A percentile compares a stretch with the other conserved stretches of the same genome.
These are phyloP conservation scores for Conoideocrella luteorostrata DNA, from an alignment of 2,329 filamentous ascomycete species.

Conservation along the genomic window DNA sequence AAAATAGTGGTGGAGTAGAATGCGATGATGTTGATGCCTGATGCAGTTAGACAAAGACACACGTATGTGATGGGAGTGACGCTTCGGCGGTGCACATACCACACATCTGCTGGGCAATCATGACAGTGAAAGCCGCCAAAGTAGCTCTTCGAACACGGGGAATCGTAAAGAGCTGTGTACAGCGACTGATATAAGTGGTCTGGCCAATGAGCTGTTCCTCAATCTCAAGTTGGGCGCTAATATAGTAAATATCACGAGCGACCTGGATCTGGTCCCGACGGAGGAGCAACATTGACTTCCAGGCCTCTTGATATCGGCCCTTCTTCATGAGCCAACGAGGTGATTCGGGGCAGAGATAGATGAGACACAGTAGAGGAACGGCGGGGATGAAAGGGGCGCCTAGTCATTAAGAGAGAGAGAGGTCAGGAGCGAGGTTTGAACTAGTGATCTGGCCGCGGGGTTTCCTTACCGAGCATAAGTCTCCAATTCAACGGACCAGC, in stretches of 20 bases:
- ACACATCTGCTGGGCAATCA: conserved; percentile 71
- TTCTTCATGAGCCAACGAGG: conserved; percentile 63
- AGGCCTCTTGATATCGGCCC: conserved; percentile 53
- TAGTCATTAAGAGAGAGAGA: too few species aligned
- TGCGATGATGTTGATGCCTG: conserved; percentile 59
- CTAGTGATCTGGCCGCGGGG: too few species aligned
- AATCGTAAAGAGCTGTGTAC: conserved; percentile 59
- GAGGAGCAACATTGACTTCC: conserved; percentile 43
- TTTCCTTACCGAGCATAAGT: conserved; percentile 37
- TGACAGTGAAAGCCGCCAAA: conserved; percentile 70
- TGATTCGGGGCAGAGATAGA: conserved; percentile 60
- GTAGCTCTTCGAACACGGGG: conserved; percentile 65
- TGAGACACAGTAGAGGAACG: conserved; percentile 43
- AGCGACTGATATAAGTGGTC: conserved; percentile 38
- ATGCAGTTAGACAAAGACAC: background rate
- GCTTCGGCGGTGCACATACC: conserved; percentile 25
- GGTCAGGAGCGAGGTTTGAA: too few species aligned
- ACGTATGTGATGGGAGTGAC: background rate
- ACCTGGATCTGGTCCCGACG: conserved; percentile 49
- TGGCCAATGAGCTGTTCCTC: conserved; percentile 31
- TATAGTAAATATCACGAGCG: conserved; percentile 55
- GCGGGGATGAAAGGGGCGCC: conserved; percentile 53
- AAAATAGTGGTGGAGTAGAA: conserved; percentile 66
- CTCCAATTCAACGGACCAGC: conserved; percentile 27
- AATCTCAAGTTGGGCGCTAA: conserved; percentile 35